These are phyloP conservation scores for Inonotus obliquus DNA, from an alignment of 1,284 basidiomycete genomes.

Conservation along the genomic window DNA sequence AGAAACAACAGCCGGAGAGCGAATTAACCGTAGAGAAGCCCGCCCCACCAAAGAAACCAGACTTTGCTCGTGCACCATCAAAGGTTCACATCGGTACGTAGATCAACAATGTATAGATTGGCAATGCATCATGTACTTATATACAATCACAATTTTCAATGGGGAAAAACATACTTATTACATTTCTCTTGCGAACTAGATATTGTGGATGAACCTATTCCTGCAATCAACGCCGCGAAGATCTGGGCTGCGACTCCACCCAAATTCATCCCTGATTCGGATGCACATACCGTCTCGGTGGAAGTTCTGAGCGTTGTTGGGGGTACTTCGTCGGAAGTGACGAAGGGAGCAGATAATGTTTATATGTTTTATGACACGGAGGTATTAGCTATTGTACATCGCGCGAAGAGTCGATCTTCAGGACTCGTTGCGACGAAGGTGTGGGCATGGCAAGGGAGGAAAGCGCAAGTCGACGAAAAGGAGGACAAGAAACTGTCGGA, in stretches of 20 bases:
- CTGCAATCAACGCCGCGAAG: slow-evolving; percentile 43
- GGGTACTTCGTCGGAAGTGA: slow-evolving; percentile 28
- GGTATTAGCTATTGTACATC: slow-evolving; percentile 59
- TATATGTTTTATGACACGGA: slow-evolving; percentile 71
- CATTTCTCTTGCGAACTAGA: slow-evolving; percentile 29
- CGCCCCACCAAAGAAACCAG: slow-evolving; percentile 1
- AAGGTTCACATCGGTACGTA: slow-evolving; percentile 17
- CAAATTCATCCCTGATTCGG: slow-evolving; percentile 31
- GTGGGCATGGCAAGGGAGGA: slow-evolving; percentile 69
- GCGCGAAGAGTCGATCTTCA: slow-evolving; percentile 55
- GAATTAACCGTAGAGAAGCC: slow-evolving; percentile 11
- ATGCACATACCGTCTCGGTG: slow-evolving; percentile 58
- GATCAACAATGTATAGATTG: not conserved
- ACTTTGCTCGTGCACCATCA: slow-evolving; percentile 3
- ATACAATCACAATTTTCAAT: slow-evolving; percentile 3
- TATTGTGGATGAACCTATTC: slow-evolving; percentile 41
- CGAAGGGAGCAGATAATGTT: slow-evolving; percentile 26
- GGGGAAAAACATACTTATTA: not conserved
- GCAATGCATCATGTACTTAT: slow-evolving; percentile 6
- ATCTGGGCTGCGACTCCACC: slow-evolving; percentile 33
- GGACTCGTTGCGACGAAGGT: slow-evolving; percentile 65
- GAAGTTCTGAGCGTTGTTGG: slow-evolving; percentile 60
- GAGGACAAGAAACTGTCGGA: slow-evolving; percentile 65
- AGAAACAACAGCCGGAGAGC: slow-evolving; percentile 1
- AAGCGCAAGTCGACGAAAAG: slow-evolving; percentile 43